Conservation (phyloP, 768 basidiomycete genomes). For the Hericium coralloides region DNA sequence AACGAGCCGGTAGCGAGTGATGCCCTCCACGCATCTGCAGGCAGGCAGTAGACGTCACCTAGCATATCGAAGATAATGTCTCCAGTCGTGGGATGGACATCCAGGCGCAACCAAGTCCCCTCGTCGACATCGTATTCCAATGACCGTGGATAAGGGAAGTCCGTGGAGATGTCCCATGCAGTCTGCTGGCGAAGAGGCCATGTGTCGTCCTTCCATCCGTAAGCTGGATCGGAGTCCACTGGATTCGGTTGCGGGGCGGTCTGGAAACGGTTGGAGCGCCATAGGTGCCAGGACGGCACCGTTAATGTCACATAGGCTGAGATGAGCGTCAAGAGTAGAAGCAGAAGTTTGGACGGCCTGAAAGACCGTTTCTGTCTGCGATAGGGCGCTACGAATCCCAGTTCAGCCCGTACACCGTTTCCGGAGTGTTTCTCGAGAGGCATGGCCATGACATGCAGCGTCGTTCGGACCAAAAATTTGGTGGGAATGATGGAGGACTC, state of each 20-base stretch:
- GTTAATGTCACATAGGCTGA: too few relatives aligned
- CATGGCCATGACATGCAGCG: too few relatives aligned
- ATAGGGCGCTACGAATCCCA: too few relatives aligned
- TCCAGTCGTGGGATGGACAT: conserved; percentile 60
- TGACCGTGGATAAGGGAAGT: conserved; percentile 53
- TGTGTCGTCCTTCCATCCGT: background rate
- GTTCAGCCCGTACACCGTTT: too few relatives aligned
- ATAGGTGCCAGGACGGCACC: too few relatives aligned
- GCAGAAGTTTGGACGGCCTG: too few relatives aligned
- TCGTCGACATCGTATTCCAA: conserved; percentile 62
- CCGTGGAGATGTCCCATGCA: background rate
- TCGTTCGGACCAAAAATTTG: too few relatives aligned
- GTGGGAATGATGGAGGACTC: too few relatives aligned
- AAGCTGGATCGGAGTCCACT: background rate
- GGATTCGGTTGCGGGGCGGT: background rate
- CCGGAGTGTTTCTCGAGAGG: too few relatives aligned
- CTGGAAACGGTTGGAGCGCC: too few relatives aligned
- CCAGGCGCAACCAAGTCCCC: conserved; percentile 70
- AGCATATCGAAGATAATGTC: conserved; percentile 71
- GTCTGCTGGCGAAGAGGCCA: background rate
- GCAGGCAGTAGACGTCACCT: conserved; percentile 66
- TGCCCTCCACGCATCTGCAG: conserved; percentile 28
- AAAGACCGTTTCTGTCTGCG: too few relatives aligned
- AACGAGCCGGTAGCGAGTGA: conserved; percentile 13
- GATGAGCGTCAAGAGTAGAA: too few relatives aligned